A percentile compares a stretch with the other conserved stretches of the same genome.
phyloP scores from a whole-genome alignment of 257 asterid species.

The Plectranthus barbatus region DNA sequence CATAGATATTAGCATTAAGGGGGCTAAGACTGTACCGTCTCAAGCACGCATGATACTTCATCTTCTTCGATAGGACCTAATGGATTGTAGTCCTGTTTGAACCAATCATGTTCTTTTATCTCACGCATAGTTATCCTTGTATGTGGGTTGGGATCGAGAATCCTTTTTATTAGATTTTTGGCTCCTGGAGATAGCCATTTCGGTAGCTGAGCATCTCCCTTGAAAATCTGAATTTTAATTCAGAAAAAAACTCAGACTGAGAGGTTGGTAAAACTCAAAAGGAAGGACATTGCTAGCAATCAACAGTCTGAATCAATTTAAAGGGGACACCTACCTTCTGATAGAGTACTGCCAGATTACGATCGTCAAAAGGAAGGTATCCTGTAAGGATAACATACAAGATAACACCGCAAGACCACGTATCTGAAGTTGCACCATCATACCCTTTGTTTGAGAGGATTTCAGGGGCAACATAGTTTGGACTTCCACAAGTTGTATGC shows the following conservation, averaged over 20 bases:
- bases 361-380: conserved; percentile 91
- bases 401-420: conserved; percentile 96
- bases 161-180: conserved; percentile 64
- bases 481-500: conserved; percentile 99
- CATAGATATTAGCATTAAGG: background rate
- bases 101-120: conserved; percentile 75
- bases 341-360: conserved; percentile 91
- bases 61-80: conserved; percentile 48
- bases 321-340: conserved; percentile 70
- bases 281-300: background rate
- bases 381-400: conserved; percentile 88
- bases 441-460: conserved; percentile 86
- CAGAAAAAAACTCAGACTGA: background rate
- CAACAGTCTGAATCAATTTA: background rate
- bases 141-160: conserved; percentile 82
- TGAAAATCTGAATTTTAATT: conserved; percentile 54
- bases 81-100: conserved; percentile 67
- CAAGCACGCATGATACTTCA: conserved; percentile 42
- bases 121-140: conserved; percentile 64
- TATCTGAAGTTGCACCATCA: conserved; percentile 87
- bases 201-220: conserved; percentile 84
- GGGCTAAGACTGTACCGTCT: conserved; percentile 27
- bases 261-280: background rate
- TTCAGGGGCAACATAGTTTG: conserved; percentile 98
- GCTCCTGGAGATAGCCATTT: conserved; percentile 93